Percentiles rank a stretch among this genome's conserved stretches.
Evolutionary conservation across 345 rosid species (phyloP).

Genomic region (Lepidium aucheri): DNA sequence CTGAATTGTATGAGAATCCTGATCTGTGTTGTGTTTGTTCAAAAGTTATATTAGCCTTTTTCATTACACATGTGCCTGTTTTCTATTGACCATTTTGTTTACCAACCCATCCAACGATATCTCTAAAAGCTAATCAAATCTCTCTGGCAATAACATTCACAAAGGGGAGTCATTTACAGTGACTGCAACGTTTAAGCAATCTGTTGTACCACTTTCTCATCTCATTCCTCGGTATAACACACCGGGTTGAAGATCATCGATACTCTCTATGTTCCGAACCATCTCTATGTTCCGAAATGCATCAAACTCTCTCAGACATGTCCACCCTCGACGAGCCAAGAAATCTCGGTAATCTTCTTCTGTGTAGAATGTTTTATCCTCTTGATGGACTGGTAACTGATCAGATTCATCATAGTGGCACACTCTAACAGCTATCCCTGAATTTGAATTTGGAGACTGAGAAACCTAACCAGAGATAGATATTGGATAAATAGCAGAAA

Average conservation of each 20-base stretch:
- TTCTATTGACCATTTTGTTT: not conserved
- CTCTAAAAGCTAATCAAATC: not conserved
- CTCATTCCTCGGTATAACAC: slow-evolving; percentile 67
- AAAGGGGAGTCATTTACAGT: not conserved
- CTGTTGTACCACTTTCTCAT: too few species aligned
- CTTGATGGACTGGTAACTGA: slow-evolving; percentile 64
- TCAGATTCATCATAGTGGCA: slow-evolving; percentile 75
- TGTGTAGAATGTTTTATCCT: slow-evolving; percentile 68
- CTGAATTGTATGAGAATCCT: slow-evolving; percentile 10
- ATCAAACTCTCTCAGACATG: slow-evolving; percentile 59
- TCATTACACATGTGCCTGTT: not conserved
- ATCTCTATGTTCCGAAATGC: slow-evolving; percentile 68
- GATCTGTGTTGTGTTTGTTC: not conserved
- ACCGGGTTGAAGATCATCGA: slow-evolving; percentile 87
- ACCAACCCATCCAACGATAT: not conserved
- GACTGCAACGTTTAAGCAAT: not conserved
- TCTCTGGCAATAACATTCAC: not conserved
- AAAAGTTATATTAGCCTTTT: not conserved
- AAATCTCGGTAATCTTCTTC: slow-evolving; percentile 86
- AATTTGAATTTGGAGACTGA: not conserved
- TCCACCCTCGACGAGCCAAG: slow-evolving; percentile 64
- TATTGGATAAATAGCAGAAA: not conserved
- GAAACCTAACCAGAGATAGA: not conserved
- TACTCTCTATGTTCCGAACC: slow-evolving; percentile 62
- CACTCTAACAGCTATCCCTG: slow-evolving; percentile 66